phyloP scores from a whole-genome alignment of 2,329 filamentous ascomycete species.

The Amphichorda felina region DNA sequence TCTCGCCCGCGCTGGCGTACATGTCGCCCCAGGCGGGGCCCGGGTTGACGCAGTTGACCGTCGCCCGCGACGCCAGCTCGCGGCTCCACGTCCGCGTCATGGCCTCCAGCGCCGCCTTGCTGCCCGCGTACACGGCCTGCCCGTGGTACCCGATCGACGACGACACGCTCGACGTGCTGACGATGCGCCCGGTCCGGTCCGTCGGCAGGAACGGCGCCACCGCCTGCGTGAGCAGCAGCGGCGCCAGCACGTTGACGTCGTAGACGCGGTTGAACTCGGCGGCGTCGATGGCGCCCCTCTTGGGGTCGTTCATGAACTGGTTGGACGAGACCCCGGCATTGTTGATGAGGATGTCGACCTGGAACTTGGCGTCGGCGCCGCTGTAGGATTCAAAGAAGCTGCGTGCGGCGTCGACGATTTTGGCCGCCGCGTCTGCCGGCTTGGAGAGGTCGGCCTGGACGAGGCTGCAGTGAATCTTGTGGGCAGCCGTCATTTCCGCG shows the following conservation, averaged over 20 bases:
- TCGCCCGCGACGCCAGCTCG: slow-evolving; percentile 39
- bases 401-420: slow-evolving; percentile 14
- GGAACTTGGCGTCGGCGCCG: slow-evolving; percentile 9
- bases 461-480: slow-evolving; percentile 20
- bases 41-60: slow-evolving; percentile 46
- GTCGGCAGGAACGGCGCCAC: slow-evolving; percentile 55
- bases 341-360: slow-evolving; percentile 75
- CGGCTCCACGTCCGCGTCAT: slow-evolving; percentile 48
- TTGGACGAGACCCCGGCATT: slow-evolving; percentile 68
- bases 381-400: slow-evolving; percentile 2
- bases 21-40: slow-evolving; percentile 42
- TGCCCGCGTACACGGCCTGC: slow-evolving; percentile 45
- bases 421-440: slow-evolving; percentile 11
- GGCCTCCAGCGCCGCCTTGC: slow-evolving; percentile 46
- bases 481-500: slow-evolving; percentile 21
- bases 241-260: slow-evolving; percentile 71
- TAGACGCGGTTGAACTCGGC: slow-evolving; percentile 62
- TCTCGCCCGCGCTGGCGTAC: slow-evolving; percentile 27
- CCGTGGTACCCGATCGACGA: slow-evolving; percentile 39
- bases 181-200: slow-evolving; percentile 49
- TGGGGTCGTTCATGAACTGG: slow-evolving; percentile 43
- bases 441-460: slow-evolving; percentile 17
- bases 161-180: slow-evolving; percentile 43
- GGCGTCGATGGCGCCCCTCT: slow-evolving; percentile 38
- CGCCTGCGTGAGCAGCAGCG: slow-evolving; percentile 66